phyloP scores from a whole-genome alignment of 2,329 filamentous ascomycete genomes.

The Arthroderma uncinatum region DNA sequence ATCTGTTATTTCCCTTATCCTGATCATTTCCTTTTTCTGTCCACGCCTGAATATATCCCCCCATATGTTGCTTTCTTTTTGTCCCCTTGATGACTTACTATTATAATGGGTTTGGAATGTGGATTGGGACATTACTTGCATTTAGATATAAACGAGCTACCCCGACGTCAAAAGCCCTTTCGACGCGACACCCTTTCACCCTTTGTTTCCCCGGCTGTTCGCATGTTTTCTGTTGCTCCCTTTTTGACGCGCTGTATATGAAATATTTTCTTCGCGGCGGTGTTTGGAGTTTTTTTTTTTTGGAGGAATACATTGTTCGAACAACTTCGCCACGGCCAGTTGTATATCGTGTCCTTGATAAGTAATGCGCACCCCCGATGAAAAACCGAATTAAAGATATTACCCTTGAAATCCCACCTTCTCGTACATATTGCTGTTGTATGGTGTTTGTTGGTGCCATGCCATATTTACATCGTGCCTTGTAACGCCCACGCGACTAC shows the following conservation, averaged over 20 bases:
- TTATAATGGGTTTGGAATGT: constrained; percentile 6
- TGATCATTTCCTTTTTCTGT: neutral
- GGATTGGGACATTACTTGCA: constrained; percentile 2
- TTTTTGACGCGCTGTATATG: neutral
- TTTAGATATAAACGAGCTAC: neutral
- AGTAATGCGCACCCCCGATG: neutral
- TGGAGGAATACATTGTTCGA: neutral
- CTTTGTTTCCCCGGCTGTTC: neutral
- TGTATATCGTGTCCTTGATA: neutral
- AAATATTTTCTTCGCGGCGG: neutral
- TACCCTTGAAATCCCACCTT: neutral
- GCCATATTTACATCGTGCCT: too few relatives aligned
- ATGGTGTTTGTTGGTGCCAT: too few relatives aligned
- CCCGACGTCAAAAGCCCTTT: neutral
- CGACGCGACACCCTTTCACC: neutral
- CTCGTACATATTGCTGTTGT: too few relatives aligned
- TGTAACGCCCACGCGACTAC: too few relatives aligned
- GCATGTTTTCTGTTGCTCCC: neutral
- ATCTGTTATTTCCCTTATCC: neutral
- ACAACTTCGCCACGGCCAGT: neutral
- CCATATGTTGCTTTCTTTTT: neutral
- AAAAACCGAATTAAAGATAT: neutral
- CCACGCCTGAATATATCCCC: constrained; percentile 6
- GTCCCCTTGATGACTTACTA: constrained; percentile 1
- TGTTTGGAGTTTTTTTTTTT: neutral